Conservation (phyloP, 2,329 filamentous ascomycete genomes). For the Bipolaris bicolor region DNA sequence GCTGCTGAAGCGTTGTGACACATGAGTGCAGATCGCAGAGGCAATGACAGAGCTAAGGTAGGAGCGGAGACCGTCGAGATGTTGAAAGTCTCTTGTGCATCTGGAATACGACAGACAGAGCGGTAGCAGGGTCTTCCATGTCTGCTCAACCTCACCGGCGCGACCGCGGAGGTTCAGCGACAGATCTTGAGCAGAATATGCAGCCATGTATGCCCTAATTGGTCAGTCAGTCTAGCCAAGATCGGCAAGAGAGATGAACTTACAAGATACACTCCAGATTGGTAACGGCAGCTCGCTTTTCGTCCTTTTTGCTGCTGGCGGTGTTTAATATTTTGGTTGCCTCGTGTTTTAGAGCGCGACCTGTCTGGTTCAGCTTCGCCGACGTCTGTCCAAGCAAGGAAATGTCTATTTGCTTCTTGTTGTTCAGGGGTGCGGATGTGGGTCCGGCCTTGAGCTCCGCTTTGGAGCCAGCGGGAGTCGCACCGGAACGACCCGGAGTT, state of each 20-base stretch:
- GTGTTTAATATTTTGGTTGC: constrained; percentile 46
- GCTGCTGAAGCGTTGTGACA: constrained; percentile 36
- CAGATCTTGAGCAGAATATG: constrained; percentile 44
- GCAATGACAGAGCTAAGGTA: constrained; percentile 51
- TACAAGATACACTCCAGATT: constrained; percentile 55
- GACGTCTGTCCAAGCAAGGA: constrained; percentile 48
- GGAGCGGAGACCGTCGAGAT: constrained; percentile 51
- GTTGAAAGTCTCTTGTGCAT: constrained; percentile 41
- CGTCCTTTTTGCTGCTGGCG: constrained; percentile 38
- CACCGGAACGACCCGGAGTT: constrained; percentile 44
- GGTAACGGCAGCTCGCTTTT: constrained; percentile 50
- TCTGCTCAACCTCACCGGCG: constrained; percentile 42
- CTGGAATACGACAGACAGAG: constrained; percentile 42
- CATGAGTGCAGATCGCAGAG: constrained; percentile 44
- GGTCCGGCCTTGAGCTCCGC: constrained; percentile 32
- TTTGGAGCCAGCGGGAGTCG: constrained; percentile 36
- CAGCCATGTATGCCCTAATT: constrained; percentile 47
- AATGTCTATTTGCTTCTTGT: constrained; percentile 42
- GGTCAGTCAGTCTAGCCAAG: constrained; percentile 32
- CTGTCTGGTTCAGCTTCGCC: constrained; percentile 50
- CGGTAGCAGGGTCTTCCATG: constrained; percentile 48
- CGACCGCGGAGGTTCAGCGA: constrained; percentile 38
- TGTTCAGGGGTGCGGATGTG: constrained; percentile 41
- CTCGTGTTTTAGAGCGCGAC: constrained; percentile 56
- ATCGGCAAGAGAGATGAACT: constrained; percentile 2